Evolutionary conservation across 371 early-diverging fungal species (phyloP), one percentile per base, ranked within the genome.

Genomic region (Rhizomucor pusillus): DNA sequence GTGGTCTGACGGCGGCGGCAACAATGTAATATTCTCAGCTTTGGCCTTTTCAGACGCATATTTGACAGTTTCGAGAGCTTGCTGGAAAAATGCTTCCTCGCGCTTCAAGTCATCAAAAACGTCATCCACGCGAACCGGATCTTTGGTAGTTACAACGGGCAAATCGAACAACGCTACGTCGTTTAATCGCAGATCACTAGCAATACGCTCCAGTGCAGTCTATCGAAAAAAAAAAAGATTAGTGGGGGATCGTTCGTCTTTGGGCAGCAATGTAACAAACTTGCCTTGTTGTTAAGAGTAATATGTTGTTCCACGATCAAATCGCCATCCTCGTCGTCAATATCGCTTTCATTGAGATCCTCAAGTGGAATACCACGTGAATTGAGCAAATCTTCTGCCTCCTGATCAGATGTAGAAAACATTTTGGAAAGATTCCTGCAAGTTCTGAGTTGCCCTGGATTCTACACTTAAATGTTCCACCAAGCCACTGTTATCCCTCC

Each of bases 81-180:
- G 96, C 47, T 90, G 69, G 66, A 85, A 84, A 55, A 97, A 93
- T 40, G 92, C 92, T 29, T 91, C 71, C 69, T 97, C 97, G 50
- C 96, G 88, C 52, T 88, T 82, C 57, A 96, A 65, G 59, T 97
- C 97, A 59, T 97, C 85, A 49, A 88, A 77, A 2, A 85, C 82
- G 63, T 92, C 90, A 6, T 71, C 68, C 2, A 88, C 71, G 14
- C 59, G 69, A 46, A 84, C 50, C 10, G 92, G 84, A 22, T 75
- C 56, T 4, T 67, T 57, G 39, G 89, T 83, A 5, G 90, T 91
- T 25, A 93, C 75, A 11, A 83, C 71, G 69, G 88, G 82, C 34
- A 85, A 83, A 58, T 95, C 94, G 49, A 91, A 85, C 89, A 90
- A 93, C 6, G 88, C 85, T 33, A 92, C 66, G 35, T 81, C 67